These are phyloP conservation scores for Rickenella mellea DNA, from an alignment of 768 basidiomycete species.

Conservation along the genomic window DNA sequence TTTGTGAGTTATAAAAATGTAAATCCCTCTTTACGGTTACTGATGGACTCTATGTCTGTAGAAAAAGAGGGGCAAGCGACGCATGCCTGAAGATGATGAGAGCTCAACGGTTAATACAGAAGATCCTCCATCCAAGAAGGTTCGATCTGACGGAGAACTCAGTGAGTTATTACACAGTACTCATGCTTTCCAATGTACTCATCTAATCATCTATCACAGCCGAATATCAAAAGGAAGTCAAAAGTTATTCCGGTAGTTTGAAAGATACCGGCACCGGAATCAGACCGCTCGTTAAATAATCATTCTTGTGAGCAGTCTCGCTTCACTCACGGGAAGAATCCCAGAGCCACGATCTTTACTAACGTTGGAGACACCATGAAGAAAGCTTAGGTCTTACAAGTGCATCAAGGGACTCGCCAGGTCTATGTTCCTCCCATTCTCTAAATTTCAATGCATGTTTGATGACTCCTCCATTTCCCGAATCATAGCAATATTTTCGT, in stretches of 20 bases:
- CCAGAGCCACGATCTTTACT: no score
- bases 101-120: constrained; percentile 24
- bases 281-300: constrained; percentile 33
- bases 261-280: constrained; percentile 35
- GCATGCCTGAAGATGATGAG: constrained; percentile 27
- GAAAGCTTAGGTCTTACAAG: no score
- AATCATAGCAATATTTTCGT: no score
- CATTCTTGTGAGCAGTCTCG: no score
- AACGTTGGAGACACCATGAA: no score
- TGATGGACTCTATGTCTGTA: constrained; percentile 12
- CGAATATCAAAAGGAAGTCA: constrained; percentile 33
- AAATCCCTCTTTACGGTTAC: not conserved
- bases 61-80: constrained; percentile 55
- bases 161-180: constrained; percentile 18
- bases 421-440: no score
- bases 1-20: constrained; percentile 35
- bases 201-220: constrained; percentile 13
- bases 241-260: constrained; percentile 25
- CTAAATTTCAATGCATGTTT: no score
- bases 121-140: constrained; percentile 29
- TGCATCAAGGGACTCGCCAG: no score
- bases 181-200: not conserved
- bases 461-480: no score
- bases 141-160: constrained; percentile 19
- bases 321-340: no score